phyloP scores from a whole-genome alignment of 768 basidiomycete genomes.

The Tephrocybe rancida region DNA sequence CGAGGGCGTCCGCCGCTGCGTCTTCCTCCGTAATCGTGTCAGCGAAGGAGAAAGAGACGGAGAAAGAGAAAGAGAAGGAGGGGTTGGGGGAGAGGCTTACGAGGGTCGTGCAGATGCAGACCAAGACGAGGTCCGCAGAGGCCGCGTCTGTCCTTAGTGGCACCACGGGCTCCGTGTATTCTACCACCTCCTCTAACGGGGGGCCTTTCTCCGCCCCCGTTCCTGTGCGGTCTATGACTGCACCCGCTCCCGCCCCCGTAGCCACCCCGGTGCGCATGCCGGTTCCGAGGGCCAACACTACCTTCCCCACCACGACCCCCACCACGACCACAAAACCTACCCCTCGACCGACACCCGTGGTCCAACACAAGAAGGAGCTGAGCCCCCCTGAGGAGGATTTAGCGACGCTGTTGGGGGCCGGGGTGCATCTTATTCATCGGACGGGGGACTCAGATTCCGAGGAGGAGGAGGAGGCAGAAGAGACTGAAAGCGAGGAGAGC shows the following conservation, averaged over 20 bases:
- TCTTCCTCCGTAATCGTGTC: background rate
- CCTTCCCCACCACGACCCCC: background rate
- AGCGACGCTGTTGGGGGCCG: constrained; percentile 42
- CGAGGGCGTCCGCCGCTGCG: constrained; percentile 8
- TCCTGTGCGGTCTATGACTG: too few relatives aligned
- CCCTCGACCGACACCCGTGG: background rate
- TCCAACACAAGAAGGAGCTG: background rate
- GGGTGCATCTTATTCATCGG: constrained; percentile 41
- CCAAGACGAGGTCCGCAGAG: constrained; percentile 2
- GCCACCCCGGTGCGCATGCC: too few relatives aligned
- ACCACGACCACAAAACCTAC: background rate
- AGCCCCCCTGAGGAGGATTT: constrained; percentile 41
- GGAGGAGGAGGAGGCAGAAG: constrained; percentile 19
- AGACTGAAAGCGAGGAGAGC: background rate
- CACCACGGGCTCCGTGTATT: too few relatives aligned
- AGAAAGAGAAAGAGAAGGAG: constrained; percentile 30
- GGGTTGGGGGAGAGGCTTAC: constrained; percentile 44
- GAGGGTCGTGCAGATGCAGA: constrained; percentile 34
- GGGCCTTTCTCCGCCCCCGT: too few relatives aligned
- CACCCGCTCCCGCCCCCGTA: too few relatives aligned
- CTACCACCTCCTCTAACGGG: too few relatives aligned
- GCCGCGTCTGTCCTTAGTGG: background rate
- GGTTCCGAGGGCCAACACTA: too few relatives aligned
- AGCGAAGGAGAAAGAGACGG: background rate
- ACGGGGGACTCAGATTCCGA: constrained; percentile 33